phyloP scores from a whole-genome alignment of 495 filamentous ascomycete genomes.

The Penicillium silybi region DNA sequence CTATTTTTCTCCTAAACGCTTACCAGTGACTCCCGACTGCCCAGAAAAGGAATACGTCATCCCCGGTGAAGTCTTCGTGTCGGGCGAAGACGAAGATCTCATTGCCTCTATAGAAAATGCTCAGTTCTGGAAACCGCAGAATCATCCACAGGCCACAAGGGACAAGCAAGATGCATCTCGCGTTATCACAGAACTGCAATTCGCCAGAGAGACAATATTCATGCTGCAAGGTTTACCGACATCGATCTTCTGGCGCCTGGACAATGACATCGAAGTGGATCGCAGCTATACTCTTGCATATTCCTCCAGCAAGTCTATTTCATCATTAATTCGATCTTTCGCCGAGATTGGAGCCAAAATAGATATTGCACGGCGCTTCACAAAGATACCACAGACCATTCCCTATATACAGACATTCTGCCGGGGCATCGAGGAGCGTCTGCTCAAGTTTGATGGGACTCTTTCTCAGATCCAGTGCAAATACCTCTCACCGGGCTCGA shows the following conservation, averaged over 20 bases:
- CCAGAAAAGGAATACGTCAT: slow-evolving; percentile 34
- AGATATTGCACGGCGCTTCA: slow-evolving; percentile 46
- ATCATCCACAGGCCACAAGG: slow-evolving; percentile 19
- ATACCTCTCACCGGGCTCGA: slow-evolving; percentile 33
- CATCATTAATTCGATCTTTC: slow-evolving; percentile 39
- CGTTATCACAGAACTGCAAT: slow-evolving; percentile 66
- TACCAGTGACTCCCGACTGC: slow-evolving; percentile 18
- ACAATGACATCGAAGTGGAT: slow-evolving; percentile 37
- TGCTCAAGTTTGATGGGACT: slow-evolving; percentile 39
- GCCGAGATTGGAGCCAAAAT: slow-evolving; percentile 45
- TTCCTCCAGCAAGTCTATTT: slow-evolving; percentile 33
- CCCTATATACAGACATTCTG: slow-evolving; percentile 56
- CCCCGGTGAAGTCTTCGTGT: slow-evolving; percentile 34
- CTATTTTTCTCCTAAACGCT: slow-evolving; percentile 18
- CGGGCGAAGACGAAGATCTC: slow-evolving; percentile 32
- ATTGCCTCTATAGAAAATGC: slow-evolving; percentile 51
- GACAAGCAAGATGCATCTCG: slow-evolving; percentile 35
- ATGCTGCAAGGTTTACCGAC: slow-evolving; percentile 82
- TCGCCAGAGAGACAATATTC: slow-evolving; percentile 73
- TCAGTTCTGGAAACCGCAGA: slow-evolving; percentile 60
- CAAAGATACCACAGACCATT: slow-evolving; percentile 28
- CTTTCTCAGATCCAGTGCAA: slow-evolving; percentile 43
- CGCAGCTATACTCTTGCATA: slow-evolving; percentile 37
- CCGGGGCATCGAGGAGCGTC: slow-evolving; percentile 38
- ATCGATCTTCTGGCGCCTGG: slow-evolving; percentile 55